Conservation (phyloP, 768 basidiomycete genomes). For the Suillus luteus region DNA sequence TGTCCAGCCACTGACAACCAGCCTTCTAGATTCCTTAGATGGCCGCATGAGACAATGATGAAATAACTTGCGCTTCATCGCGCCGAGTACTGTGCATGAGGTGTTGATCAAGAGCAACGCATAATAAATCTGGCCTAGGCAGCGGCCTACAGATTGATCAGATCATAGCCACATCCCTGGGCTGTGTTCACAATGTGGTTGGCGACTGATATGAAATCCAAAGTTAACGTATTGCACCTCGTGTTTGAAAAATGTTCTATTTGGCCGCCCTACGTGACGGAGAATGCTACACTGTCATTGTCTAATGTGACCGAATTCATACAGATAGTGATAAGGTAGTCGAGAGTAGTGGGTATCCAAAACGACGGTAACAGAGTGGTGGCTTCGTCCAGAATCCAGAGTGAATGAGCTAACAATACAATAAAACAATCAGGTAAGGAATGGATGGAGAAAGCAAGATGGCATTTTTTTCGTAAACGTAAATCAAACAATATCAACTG, state of each 20-base stretch:
- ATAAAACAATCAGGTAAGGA: constrained; percentile 9
- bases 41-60: no score
- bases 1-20: neutral
- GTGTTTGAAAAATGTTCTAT: neutral
- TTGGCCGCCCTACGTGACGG: neutral
- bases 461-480: neutral
- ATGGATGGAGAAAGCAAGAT: constrained; percentile 4
- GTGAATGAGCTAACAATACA: constrained; percentile 32
- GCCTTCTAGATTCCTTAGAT: neutral
- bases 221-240: neutral
- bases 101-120: neutral
- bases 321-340: constrained; percentile 24
- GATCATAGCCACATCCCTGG: neutral
- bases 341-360: constrained; percentile 23
- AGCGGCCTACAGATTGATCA: neutral
- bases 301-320: constrained; percentile 31
- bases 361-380: neutral
- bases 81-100: neutral
- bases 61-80: neutral
- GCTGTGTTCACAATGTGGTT: neutral
- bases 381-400: neutral
- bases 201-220: neutral
- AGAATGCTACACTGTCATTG: constrained; percentile 21
- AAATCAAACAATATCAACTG: constrained; percentile 22
- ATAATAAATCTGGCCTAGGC: neutral